Evolutionary conservation across 148 eudicot species (phyloP), one percentile per base, ranked within the genome.

Genomic region (Camellia granthamiana): DNA sequence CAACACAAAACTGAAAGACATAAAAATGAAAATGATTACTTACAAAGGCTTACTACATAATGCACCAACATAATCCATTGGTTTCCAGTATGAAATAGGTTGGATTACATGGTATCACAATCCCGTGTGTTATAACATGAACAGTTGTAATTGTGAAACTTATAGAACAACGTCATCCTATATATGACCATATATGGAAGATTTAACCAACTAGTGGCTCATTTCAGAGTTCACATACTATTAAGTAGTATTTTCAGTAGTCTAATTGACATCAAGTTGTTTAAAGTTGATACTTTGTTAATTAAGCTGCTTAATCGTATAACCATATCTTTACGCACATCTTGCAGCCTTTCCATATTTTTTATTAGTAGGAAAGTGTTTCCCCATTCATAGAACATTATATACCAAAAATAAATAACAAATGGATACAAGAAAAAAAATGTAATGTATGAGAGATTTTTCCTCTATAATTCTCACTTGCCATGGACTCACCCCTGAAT

Each of bases 401-500:
- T 71, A 15, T 41, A 62, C 19, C 72, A 13, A 52, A 77, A 16
- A 15, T 3, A 4, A 9, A 1, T 6, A 66, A 3, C 1, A 30
- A 51, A 66, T 49, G 16, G 58, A 46, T 64, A 47, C 47, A 41
- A 12, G 63, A 6, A 6, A 15, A 56, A 58, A 41, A 16, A 23
- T 9, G 3, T 9, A 30, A 51, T 23, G 15, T 23, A 16, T 42
- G 51, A 65, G 62, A 30, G 52, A 61, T 9, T 63, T 63, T 8
- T 59, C 10, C 41, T 15, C 46, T 58, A 67, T 74, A 83, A n/a
- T 63, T 46, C 14, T 59, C 30, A 41, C 63, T 15, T 59, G 38
- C 78, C 66, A 80, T 77, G 65, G 59, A 87, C 92, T 84, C 79
- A 96, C 99, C 91, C 99, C 99, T 46, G 97, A 85, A 91, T 93